phyloP scores from a whole-genome alignment of 306 rosid species.

The Vigna reflexopilosa region DNA sequence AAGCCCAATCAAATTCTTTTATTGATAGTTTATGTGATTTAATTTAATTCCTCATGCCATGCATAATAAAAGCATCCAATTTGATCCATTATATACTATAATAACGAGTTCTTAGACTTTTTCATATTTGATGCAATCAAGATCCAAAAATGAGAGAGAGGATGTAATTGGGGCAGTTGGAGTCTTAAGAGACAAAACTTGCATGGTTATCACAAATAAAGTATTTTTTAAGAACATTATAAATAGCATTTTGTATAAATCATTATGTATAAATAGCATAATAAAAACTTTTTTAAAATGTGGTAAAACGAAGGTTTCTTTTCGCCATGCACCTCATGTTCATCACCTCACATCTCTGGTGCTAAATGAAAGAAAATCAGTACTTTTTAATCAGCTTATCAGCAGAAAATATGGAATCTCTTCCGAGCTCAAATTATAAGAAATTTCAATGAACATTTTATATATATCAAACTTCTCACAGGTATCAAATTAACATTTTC shows the following conservation, averaged over 20 bases:
- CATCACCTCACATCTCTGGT: background rate
- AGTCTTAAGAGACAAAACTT: background rate
- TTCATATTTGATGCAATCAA: background rate
- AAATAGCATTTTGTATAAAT: no score
- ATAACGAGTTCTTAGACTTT: background rate
- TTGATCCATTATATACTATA: background rate
- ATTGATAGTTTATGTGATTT: background rate
- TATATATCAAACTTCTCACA: background rate
- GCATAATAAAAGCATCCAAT: background rate
- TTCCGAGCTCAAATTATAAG: background rate
- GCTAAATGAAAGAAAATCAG: conserved; percentile 5
- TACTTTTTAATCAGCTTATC: background rate
- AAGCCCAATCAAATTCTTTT: background rate
- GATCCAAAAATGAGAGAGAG: background rate
- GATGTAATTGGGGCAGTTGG: background rate
- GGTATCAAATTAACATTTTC: background rate
- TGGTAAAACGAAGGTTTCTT: background rate
- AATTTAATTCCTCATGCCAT: background rate
- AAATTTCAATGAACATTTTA: background rate
- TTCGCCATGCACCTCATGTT: background rate
- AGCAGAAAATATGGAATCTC: background rate
- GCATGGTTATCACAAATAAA: no score
- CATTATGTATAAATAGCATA: no score
- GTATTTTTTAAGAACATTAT: no score
- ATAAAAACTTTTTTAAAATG: no score